Evolutionary conservation across 805 yeast genomes (phyloP).

Genomic region (Pichia sporocuriosa): DNA sequence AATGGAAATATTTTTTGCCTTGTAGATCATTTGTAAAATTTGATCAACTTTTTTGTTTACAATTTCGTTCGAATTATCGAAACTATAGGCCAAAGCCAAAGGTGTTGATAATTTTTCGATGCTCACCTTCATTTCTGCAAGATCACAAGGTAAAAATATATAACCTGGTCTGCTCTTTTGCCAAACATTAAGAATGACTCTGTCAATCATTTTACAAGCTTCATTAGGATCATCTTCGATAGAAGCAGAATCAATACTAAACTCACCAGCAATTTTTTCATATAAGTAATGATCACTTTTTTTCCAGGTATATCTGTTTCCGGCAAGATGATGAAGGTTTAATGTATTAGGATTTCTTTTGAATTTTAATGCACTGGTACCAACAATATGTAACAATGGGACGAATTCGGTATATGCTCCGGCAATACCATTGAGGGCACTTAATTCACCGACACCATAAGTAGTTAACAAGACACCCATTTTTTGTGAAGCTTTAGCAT

Average conservation of each 20-base stretch:
- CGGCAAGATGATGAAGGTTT: constrained; percentile 55
- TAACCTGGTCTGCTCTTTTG: constrained; percentile 73
- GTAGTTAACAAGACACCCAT: constrained; percentile 72
- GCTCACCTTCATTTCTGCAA: constrained; percentile 47
- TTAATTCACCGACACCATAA: constrained; percentile 85
- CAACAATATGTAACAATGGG: constrained; percentile 77
- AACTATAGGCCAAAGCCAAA: constrained; percentile 19
- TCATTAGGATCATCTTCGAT: constrained; percentile 36
- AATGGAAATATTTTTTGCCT: constrained; percentile 32
- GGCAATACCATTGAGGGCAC: constrained; percentile 79
- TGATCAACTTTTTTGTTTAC: constrained; percentile 20
- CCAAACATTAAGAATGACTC: constrained; percentile 51
- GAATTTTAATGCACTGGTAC: constrained; percentile 34
- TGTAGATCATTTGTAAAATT: constrained; percentile 34
- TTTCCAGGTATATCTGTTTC: constrained; percentile 38
- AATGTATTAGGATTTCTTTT: constrained; percentile 12
- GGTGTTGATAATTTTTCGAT: constrained; percentile 30
- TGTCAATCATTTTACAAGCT: constrained; percentile 63
- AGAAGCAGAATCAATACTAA: constrained; percentile 49
- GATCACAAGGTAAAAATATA: constrained; percentile 68
- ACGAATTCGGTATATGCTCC: constrained; percentile 89
- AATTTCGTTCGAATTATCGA: constrained; percentile 16
- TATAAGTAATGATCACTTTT: constrained; percentile 65
- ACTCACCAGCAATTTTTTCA: constrained; percentile 50
- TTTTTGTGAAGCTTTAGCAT: constrained; percentile 66